Evolutionary conservation across 2,329 filamentous ascomycete species (phyloP), one percentile per base, ranked within the genome.

Genomic region (Polychaeton citri): DNA sequence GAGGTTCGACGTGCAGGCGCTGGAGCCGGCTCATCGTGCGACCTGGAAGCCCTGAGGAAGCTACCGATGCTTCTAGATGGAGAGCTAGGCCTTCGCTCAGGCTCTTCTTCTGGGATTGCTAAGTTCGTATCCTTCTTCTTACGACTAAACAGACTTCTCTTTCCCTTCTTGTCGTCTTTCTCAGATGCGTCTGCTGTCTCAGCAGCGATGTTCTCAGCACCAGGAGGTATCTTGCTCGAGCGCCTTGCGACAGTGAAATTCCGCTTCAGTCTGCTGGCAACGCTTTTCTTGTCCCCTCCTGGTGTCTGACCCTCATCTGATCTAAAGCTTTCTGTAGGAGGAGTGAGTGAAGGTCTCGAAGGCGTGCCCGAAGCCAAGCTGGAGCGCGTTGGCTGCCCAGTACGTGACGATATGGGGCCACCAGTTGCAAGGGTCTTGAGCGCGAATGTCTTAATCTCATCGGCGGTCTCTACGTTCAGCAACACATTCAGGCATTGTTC

Each of bases 381-480:
- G 12, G 39, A 40, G 4, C 19, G 18, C 17, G 21, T 35, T 30
- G 35, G 24, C 24, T 28, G 24, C 12, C 24, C 24, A 7, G 12
- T 28, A 12, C 24, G 12, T 15, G 24, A 28, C 12, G 15, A 51
- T 41, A 39, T 41, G 45, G 16, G 45, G 44, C 24, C 24, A 7
- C 24, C 24, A 28, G 35, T 48, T 55, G 40, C 63, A 59, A 42
- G 52, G 52, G 35, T 41, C 21, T 50, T 52, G 37, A 69, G 53
- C 2, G 68, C 64, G 57, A 86, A 92, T 19, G 71, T 75, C 48
- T 79, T 79, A 43, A 98, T 88, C 63, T 98, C 90, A 52, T 81
- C 81, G 13, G 77, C 74, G 0, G 87, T 93, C 55, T 84, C 80
- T 30, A 95, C 76, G 54, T 93, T 90, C 34, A 98, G 68, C 47